These are phyloP conservation scores for Zymoseptoria tritici DNA, from an alignment of 2,329 filamentous ascomycete genomes.

Conservation along the genomic window DNA sequence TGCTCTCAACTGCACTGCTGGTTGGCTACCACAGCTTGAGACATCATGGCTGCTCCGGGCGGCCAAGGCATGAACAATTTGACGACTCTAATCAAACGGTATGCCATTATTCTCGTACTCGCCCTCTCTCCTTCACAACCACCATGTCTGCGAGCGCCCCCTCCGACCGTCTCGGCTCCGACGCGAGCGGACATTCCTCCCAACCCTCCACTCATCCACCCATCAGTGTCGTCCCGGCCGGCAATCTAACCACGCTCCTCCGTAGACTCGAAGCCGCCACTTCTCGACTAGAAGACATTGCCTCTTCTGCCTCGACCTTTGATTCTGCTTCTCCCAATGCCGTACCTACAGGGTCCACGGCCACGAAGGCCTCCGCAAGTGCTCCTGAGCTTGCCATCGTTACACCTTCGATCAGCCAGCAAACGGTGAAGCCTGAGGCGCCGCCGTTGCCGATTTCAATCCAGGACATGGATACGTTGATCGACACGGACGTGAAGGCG, in stretches of 20 bases:
- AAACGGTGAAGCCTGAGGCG: slow-evolving; percentile 28
- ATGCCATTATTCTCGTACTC: slow-evolving; percentile 5
- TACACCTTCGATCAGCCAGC: slow-evolving; percentile 19
- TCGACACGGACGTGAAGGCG: slow-evolving; percentile 64
- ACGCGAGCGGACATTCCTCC: not conserved
- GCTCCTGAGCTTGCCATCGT: slow-evolving; percentile 20
- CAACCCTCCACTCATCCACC: not conserved
- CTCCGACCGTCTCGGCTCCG: slow-evolving; percentile 1
- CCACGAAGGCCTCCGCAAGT: slow-evolving; percentile 28
- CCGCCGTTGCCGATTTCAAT: slow-evolving; percentile 64
- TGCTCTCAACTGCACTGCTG: not conserved
- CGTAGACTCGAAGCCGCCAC: slow-evolving; percentile 92
- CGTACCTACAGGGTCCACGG: slow-evolving; percentile 7
- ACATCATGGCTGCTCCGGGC: slow-evolving; percentile 4
- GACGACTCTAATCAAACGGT: slow-evolving; percentile 97
- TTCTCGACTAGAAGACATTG: slow-evolving; percentile 91
- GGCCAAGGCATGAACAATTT: slow-evolving; percentile 82
- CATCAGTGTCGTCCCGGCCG: slow-evolving; percentile 7
- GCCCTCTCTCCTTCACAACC: not conserved
- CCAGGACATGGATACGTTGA: slow-evolving; percentile 77
- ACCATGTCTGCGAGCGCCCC: slow-evolving; percentile 5
- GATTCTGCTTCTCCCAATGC: slow-evolving; percentile 35
- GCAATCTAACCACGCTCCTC: slow-evolving; percentile 44
- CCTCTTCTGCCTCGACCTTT: slow-evolving; percentile 57
- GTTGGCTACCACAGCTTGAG: not conserved